phyloP scores from a whole-genome alignment of 768 basidiomycete genomes.

The Leccinum pellstonianum region DNA sequence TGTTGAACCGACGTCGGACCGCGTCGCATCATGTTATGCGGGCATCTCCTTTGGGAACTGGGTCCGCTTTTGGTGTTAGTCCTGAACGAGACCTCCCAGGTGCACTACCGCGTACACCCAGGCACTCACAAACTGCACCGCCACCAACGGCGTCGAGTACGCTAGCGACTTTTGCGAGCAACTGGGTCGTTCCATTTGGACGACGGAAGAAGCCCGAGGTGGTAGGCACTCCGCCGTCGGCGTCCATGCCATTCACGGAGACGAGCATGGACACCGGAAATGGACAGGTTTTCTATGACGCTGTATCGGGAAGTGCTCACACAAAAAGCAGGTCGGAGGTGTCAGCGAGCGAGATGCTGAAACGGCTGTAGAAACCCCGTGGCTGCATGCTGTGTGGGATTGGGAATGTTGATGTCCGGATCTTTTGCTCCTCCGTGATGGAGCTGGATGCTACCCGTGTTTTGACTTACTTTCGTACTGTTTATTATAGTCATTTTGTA shows the following conservation, averaged over 20 bases:
- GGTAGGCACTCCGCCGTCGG: slow-evolving; percentile 1
- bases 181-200: slow-evolving; percentile 66
- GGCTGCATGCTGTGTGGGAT: background rate
- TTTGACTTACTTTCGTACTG: slow-evolving; percentile 4
- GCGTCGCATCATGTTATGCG: slow-evolving; percentile 59
- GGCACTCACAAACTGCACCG: slow-evolving; percentile 13
- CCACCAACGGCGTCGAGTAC: slow-evolving; percentile 48
- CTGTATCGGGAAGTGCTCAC: slow-evolving; percentile 11
- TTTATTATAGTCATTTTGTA: background rate
- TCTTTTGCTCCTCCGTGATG: background rate
- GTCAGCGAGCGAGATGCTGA: slow-evolving; percentile 42
- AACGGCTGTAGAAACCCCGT: slow-evolving; percentile 19
- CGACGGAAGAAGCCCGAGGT: slow-evolving; percentile 42
- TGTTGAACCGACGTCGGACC: slow-evolving; percentile 49
- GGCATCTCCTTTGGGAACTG: slow-evolving; percentile 44
- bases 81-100: background rate
- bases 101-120: slow-evolving; percentile 6
- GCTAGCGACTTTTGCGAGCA: slow-evolving; percentile 57
- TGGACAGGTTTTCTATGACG: slow-evolving; percentile 22
- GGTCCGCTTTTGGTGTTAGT: background rate
- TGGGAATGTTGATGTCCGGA: background rate
- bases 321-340: slow-evolving; percentile 16
- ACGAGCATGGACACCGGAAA: slow-evolving; percentile 22
- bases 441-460: background rate
- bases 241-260: slow-evolving; percentile 7